phyloP scores from a whole-genome alignment of 169 alveolate species.

The Pseudocohnilembus persalinus region DNA sequence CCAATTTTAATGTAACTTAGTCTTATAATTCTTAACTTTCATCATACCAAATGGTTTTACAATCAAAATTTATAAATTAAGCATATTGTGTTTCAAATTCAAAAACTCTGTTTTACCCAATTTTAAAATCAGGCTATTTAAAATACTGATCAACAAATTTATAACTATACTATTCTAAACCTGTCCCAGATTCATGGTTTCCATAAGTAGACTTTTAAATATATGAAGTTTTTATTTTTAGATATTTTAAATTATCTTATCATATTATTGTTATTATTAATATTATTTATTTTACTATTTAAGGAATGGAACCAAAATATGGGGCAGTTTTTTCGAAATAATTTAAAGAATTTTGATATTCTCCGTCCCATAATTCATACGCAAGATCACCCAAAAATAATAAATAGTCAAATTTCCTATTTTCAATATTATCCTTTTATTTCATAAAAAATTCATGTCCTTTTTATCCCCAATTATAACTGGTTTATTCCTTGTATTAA shows the following conservation, averaged over 20 bases:
- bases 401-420: background rate
- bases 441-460: background rate
- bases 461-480: background rate
- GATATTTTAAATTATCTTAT: too few species aligned
- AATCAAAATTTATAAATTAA: background rate
- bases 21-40: background rate
- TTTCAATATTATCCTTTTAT: background rate
- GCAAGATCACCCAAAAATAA: background rate
- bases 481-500: too few species aligned
- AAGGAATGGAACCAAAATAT: background rate
- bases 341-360: too few species aligned
- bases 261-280: too few species aligned
- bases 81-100: background rate
- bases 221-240: too few species aligned
- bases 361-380: background rate
- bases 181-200: background rate
- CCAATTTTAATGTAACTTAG: background rate
- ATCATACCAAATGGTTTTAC: background rate
- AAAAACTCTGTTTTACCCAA: background rate
- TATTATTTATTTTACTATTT: background rate
- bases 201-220: background rate
- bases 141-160: background rate
- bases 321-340: background rate
- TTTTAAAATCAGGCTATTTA: background rate
- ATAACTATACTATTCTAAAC: background rate